phyloP scores from a whole-genome alignment of 257 asterid genomes.

The Solanum lignicaule region DNA sequence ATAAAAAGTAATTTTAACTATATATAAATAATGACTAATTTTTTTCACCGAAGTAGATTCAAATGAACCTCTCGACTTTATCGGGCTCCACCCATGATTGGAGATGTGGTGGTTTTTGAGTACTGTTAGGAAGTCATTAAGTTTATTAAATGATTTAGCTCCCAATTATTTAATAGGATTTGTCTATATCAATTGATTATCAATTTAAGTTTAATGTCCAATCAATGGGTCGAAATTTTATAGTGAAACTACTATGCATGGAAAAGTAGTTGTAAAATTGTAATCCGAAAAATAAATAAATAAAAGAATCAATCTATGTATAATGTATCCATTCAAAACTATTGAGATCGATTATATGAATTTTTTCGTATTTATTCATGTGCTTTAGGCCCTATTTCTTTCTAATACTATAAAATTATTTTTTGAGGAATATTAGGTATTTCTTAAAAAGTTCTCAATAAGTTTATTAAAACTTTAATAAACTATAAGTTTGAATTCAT shows the following conservation, averaged over 20 bases:
- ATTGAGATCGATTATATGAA: not conserved
- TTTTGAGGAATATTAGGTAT: not conserved
- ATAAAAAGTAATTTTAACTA: not conserved
- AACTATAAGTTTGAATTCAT: not conserved
- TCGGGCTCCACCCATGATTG: not conserved
- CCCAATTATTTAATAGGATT: not conserved
- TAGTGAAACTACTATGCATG: not conserved
- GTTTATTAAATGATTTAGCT: not conserved
- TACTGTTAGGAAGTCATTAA: not conserved
- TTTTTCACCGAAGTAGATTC: not conserved
- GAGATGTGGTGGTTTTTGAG: not conserved
- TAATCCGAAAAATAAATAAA: not conserved
- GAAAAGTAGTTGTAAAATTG: not conserved
- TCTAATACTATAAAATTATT: too few species aligned
- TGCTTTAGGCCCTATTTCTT: not conserved
- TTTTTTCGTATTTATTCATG: not conserved
- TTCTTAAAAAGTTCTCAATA: not conserved
- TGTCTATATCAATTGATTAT: not conserved
- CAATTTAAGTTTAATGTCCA: not conserved
- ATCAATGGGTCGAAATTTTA: not conserved
- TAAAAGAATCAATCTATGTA: not conserved
- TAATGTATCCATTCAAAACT: too few species aligned
- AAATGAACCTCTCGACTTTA: not conserved
- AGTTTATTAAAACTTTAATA: not conserved
- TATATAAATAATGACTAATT: not conserved